Percentiles rank a stretch among this genome's conserved stretches.
These are phyloP conservation scores for Pecoramyces ruminantium DNA, from an alignment of 192 early-diverging fungal species.

Conservation along the genomic window DNA sequence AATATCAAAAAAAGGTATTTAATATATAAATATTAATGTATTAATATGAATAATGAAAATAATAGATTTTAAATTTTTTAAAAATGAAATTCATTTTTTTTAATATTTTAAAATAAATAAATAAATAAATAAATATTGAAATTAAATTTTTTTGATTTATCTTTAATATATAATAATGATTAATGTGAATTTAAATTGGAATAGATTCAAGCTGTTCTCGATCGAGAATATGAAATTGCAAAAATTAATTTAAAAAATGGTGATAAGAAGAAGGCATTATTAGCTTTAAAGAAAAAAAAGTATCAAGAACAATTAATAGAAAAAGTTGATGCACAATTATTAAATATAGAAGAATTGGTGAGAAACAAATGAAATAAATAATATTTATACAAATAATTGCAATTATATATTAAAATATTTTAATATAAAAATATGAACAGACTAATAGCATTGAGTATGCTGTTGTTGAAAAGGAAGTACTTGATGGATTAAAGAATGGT, in stretches of 20 bases:
- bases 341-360: conserved; percentile 79
- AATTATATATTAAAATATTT: too few relatives aligned
- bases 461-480: conserved; percentile 75
- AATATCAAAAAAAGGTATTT: conserved; percentile 75
- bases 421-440: too few relatives aligned
- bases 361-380: too few relatives aligned
- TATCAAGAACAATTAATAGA: conserved; percentile 78
- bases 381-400: too few relatives aligned
- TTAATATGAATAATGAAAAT: too few relatives aligned
- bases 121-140: too few relatives aligned
- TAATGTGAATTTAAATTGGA: too few relatives aligned
- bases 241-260: conserved; percentile 52
- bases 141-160: too few relatives aligned
- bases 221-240: conserved; percentile 63
- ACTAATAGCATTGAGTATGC: conserved; percentile 78
- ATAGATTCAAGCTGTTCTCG: conserved; percentile 61
- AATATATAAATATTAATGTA: not conserved
- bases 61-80: too few relatives aligned
- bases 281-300: conserved; percentile 90
- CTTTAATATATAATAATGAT: too few relatives aligned
- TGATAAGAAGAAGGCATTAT: conserved; percentile 63
- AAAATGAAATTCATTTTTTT: too few relatives aligned
- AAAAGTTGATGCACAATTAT: conserved; percentile 72
- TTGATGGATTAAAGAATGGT: conserved; percentile 67
- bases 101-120: too few relatives aligned